These are phyloP conservation scores for Karstenula rhodostoma DNA, from an alignment of 2,329 filamentous ascomycete species.

Conservation along the genomic window DNA sequence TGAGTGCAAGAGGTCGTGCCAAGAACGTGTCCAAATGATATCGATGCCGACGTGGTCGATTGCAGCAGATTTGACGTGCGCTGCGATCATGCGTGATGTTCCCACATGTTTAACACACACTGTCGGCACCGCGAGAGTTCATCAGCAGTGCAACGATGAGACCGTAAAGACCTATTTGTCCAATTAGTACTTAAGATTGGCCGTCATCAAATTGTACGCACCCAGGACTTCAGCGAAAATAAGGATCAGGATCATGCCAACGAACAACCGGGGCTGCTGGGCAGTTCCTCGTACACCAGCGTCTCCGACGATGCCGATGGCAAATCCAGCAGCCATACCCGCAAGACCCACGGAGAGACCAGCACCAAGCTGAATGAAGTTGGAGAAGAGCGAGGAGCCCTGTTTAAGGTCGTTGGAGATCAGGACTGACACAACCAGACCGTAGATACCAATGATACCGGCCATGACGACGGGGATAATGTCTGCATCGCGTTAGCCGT, in stretches of 20 bases:
- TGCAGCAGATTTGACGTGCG: constrained; percentile 40
- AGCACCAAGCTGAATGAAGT: constrained; percentile 63
- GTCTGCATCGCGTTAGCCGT: constrained; percentile 64
- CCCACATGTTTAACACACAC: constrained; percentile 32
- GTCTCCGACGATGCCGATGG: constrained; percentile 70
- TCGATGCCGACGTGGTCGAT: constrained; percentile 29
- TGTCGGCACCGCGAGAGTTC: constrained; percentile 74
- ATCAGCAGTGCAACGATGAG: constrained; percentile 98
- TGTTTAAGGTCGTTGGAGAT: constrained; percentile 63
- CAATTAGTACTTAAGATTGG: constrained; percentile 12
- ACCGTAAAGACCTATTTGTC: constrained; percentile 85
- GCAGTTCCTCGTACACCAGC: constrained; percentile 88
- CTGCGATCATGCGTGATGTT: constrained; percentile 36
- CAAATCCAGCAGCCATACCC: constrained; percentile 90
- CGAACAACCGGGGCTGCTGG: constrained; percentile 85
- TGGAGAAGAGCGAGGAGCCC: constrained; percentile 57
- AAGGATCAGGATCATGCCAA: constrained; percentile 98
- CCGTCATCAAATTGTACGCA: constrained; percentile 57
- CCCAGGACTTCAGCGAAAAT: constrained; percentile 99
- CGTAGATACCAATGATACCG: constrained; percentile 99
- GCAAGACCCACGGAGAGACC: constrained; percentile 74
- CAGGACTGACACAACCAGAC: constrained; percentile 62
- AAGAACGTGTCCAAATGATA: constrained; percentile 29
- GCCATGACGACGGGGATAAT: constrained; percentile 99
- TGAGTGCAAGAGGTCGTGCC: constrained; percentile 30